A percentile compares a stretch with the other conserved stretches of the same genome.
phyloP scores from a whole-genome alignment of 805 yeast species.

The Candida palmyrensis region DNA sequence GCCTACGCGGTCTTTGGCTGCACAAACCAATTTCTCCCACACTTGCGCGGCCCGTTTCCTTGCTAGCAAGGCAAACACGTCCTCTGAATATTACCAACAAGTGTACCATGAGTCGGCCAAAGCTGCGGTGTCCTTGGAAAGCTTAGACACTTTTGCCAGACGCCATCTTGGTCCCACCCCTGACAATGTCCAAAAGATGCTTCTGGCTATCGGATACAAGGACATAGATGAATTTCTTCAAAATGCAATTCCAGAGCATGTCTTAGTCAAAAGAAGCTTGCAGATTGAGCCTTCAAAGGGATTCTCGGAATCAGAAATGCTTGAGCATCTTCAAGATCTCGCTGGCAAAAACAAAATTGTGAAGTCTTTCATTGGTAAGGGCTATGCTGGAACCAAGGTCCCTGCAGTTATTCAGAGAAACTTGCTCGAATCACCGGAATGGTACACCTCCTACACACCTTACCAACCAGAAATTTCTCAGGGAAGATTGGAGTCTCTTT shows the following conservation, averaged over 20 bases:
- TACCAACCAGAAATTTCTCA: slow-evolving; percentile 98
- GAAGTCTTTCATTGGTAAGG: slow-evolving; percentile 84
- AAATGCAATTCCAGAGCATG: slow-evolving; percentile 71
- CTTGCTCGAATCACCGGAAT: slow-evolving; percentile 87
- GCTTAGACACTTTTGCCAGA: slow-evolving; percentile 78
- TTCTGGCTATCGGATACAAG: slow-evolving; percentile 54
- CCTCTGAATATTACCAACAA: slow-evolving; percentile 45
- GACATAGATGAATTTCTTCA: slow-evolving; percentile 68
- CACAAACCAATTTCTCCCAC: not conserved
- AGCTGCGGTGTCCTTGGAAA: slow-evolving; percentile 12
- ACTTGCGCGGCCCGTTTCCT: slow-evolving; percentile 4
- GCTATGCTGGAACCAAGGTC: slow-evolving; percentile 83
- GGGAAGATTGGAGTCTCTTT: slow-evolving; percentile 85
- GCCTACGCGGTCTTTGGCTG: too few species aligned
- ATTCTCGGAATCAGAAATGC: slow-evolving; percentile 75
- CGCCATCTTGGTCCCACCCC: slow-evolving; percentile 88
- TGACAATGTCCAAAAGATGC: slow-evolving; percentile 59
- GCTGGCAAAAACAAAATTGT: slow-evolving; percentile 73
- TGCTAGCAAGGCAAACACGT: slow-evolving; percentile 43
- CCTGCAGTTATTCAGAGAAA: slow-evolving; percentile 95
- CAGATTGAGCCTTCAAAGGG: slow-evolving; percentile 67
- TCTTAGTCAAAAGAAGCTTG: slow-evolving; percentile 65
- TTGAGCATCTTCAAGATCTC: slow-evolving; percentile 57
- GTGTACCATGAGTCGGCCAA: slow-evolving; percentile 40
- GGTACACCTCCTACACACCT: slow-evolving; percentile 99